Percentiles rank a stretch among this genome's conserved stretches.
Evolutionary conservation across 2,329 filamentous ascomycete species (phyloP).

Genomic region (Myriosclerotinia duriaeana): DNA sequence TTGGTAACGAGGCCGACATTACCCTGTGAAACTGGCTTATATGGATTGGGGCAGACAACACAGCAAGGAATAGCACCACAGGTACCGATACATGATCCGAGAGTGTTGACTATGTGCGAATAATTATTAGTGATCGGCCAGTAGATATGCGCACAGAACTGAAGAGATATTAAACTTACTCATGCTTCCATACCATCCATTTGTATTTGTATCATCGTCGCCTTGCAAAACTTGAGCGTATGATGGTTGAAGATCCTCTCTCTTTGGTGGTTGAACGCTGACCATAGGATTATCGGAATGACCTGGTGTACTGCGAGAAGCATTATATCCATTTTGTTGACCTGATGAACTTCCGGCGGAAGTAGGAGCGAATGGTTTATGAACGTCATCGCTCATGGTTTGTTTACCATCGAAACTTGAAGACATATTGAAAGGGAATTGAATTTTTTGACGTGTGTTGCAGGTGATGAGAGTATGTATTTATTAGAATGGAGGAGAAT

Average conservation of each 20-base stretch:
- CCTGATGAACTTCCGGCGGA: slow-evolving; percentile 2
- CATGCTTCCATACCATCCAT: slow-evolving; percentile 89
- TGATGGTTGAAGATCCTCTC: slow-evolving; percentile 75
- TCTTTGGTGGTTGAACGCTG: slow-evolving; percentile 73
- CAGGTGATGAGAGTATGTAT: neutral
- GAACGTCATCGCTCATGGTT: neutral
- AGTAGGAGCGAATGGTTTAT: slow-evolving; percentile 1
- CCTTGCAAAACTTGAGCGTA: slow-evolving; percentile 64
- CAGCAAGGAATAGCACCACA: slow-evolving; percentile 89
- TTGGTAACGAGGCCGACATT: slow-evolving; percentile 95
- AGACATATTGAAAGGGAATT: slow-evolving; percentile 11
- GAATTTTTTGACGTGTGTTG: neutral
- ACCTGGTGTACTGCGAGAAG: slow-evolving; percentile 28
- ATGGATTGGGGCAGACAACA: slow-evolving; percentile 89
- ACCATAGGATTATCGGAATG: slow-evolving; percentile 51
- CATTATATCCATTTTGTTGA: slow-evolving; percentile 28
- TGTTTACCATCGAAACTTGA: slow-evolving; percentile 10
- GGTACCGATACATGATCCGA: slow-evolving; percentile 74
- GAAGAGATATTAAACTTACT: slow-evolving; percentile 51
- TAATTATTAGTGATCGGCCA: neutral
- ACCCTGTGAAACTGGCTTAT: slow-evolving; percentile 87
- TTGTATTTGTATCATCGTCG: slow-evolving; percentile 63
- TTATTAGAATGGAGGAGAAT: neutral
- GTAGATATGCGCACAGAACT: neutral
- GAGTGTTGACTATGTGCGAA: slow-evolving; percentile 57